Evolutionary conservation across 768 basidiomycete genomes (phyloP).

Genomic region (Hypholoma sublateritium): DNA sequence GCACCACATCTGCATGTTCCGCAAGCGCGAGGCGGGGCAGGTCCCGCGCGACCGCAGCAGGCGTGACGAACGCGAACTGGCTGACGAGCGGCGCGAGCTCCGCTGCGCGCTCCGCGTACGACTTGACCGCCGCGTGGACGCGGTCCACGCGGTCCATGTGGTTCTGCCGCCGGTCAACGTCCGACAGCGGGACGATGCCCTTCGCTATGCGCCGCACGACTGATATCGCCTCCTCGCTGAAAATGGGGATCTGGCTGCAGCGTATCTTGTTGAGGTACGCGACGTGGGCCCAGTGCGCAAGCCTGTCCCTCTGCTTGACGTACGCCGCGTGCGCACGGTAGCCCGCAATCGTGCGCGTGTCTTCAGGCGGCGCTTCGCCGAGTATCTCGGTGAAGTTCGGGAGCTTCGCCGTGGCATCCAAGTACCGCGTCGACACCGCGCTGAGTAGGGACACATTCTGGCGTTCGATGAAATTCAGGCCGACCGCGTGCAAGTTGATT

Average conservation of each 20-base stretch:
- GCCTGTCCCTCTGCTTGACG: slow-evolving; percentile 45
- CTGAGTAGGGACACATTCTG: slow-evolving; percentile 55
- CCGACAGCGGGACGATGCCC: slow-evolving; percentile 53
- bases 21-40: slow-evolving; percentile 63
- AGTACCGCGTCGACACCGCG: slow-evolving; percentile 48
- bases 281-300: slow-evolving; percentile 68
- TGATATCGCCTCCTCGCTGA: slow-evolving; percentile 46
- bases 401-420: slow-evolving; percentile 60
- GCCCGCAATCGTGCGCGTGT: slow-evolving; percentile 74
- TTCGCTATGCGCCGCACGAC: slow-evolving; percentile 35
- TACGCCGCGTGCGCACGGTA: slow-evolving; percentile 57
- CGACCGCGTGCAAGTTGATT: slow-evolving; percentile 62
- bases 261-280: slow-evolving; percentile 74
- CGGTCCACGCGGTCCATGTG: slow-evolving; percentile 44
- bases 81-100: slow-evolving; percentile 56
- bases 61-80: slow-evolving; percentile 79
- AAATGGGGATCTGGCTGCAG: slow-evolving; percentile 51
- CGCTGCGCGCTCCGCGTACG: slow-evolving; percentile 59
- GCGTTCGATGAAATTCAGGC: slow-evolving; percentile 58
- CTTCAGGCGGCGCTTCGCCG: slow-evolving; percentile 68
- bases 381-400: slow-evolving; percentile 53
- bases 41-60: slow-evolving; percentile 74
- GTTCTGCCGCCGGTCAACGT: slow-evolving; percentile 33
- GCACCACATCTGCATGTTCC: slow-evolving; percentile 30
- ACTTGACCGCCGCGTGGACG: slow-evolving; percentile 55